Evolutionary conservation across 2,329 filamentous ascomycete genomes (phyloP).

Genomic region (Geosmithia flava): DNA sequence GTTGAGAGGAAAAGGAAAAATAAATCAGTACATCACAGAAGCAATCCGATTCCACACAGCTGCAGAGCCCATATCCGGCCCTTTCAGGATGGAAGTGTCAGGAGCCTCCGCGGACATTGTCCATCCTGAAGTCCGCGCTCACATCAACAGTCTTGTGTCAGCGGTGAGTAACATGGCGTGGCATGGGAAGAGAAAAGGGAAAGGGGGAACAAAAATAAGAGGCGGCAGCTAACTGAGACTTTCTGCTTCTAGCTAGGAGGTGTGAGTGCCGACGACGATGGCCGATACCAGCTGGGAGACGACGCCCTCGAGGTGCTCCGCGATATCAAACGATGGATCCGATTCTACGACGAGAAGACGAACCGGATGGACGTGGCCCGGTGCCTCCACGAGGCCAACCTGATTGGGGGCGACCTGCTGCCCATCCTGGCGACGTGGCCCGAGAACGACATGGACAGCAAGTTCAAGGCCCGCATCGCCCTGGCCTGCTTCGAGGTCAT

Average conservation of each 20-base stretch:
- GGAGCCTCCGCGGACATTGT: conserved; percentile 50
- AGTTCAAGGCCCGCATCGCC: conserved; percentile 65
- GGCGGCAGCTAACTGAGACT: not conserved
- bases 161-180: conserved; percentile 50
- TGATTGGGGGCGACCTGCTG: conserved; percentile 81
- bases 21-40: not conserved
- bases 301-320: conserved; percentile 85
- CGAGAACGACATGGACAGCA: conserved; percentile 58
- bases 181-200: not conserved
- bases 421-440: conserved; percentile 80
- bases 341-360: conserved; percentile 83
- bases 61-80: not conserved
- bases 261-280: conserved; percentile 64
- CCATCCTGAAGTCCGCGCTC: conserved; percentile 84
- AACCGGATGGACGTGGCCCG: conserved; percentile 92
- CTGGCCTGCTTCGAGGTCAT: conserved; percentile 83
- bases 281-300: conserved; percentile 80
- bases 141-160: conserved; percentile 87
- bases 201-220: not conserved
- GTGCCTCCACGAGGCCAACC: conserved; percentile 81
- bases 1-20: too few relatives aligned
- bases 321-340: conserved; percentile 91
- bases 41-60: not conserved
- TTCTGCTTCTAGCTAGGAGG: conserved; percentile 55
- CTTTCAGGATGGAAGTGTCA: conserved; percentile 36